phyloP scores from a whole-genome alignment of 768 basidiomycete species.

The Termitomyces titanicus region DNA sequence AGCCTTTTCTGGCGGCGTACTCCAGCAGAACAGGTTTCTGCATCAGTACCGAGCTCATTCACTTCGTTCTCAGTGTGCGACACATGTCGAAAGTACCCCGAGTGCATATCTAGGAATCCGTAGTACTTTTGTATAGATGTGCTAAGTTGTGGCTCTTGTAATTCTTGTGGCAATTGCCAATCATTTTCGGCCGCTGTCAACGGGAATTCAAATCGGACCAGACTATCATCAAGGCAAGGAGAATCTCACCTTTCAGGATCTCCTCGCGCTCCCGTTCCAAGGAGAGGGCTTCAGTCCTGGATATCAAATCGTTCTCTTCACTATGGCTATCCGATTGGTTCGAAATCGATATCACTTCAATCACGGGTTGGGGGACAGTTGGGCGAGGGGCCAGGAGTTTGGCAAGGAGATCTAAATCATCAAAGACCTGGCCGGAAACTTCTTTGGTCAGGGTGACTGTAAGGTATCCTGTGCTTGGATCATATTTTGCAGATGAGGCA shows the following conservation, averaged over 20 bases:
- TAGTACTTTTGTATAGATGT: slow-evolving; percentile 50
- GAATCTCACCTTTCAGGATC: slow-evolving; percentile 48
- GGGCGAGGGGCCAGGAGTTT: slow-evolving; percentile 71
- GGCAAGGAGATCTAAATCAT: slow-evolving; percentile 75
- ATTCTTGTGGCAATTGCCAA: slow-evolving; percentile 71
- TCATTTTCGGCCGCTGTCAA: slow-evolving; percentile 67
- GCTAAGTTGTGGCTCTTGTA: slow-evolving; percentile 42
- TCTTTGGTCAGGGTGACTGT: slow-evolving; percentile 72
- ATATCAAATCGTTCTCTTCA: slow-evolving; percentile 38
- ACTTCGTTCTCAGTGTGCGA: slow-evolving; percentile 77
- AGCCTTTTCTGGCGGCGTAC: slow-evolving; percentile 55
- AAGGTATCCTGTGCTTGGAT: slow-evolving; percentile 75
- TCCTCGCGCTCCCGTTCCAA: slow-evolving; percentile 55
- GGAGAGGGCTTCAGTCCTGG: slow-evolving; percentile 40
- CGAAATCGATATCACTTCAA: slow-evolving; percentile 53
- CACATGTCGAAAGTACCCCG: slow-evolving; percentile 72
- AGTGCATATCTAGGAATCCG: slow-evolving; percentile 74
- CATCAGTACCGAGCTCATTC: slow-evolving; percentile 70
- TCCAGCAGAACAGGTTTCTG: slow-evolving; percentile 47
- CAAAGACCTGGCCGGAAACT: slow-evolving; percentile 59
- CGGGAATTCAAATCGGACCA: background rate
- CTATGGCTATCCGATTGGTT: slow-evolving; percentile 5
- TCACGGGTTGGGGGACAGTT: slow-evolving; percentile 31
- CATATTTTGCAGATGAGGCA: slow-evolving; percentile 65
- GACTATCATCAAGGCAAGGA: background rate